phyloP scores from a whole-genome alignment of 2,329 filamentous ascomycete genomes.

The Pseudomassariella vexata region DNA sequence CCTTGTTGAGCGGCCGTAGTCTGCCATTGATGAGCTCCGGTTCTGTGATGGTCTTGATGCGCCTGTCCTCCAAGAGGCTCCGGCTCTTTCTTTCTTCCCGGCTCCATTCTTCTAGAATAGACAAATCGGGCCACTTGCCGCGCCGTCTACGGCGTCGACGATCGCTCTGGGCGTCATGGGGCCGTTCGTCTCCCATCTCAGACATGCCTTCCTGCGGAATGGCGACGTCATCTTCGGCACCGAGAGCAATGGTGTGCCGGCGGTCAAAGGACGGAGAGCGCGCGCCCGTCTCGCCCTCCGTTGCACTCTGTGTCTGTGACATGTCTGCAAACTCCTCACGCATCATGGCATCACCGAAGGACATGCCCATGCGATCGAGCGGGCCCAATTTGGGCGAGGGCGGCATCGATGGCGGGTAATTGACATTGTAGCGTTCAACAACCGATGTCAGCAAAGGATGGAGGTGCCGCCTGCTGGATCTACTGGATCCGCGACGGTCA shows the following conservation, averaged over 20 bases:
- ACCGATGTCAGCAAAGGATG: constrained; percentile 20
- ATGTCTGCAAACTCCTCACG: constrained; percentile 52
- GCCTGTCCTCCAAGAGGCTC: constrained; percentile 72
- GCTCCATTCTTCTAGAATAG: constrained; percentile 83
- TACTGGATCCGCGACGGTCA: constrained; percentile 43
- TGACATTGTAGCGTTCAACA: constrained; percentile 54
- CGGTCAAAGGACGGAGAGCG: constrained; percentile 30
- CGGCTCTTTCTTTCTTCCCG: constrained; percentile 83
- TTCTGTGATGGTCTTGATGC: constrained; percentile 88
- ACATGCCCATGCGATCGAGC: constrained; percentile 44
- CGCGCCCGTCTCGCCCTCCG: constrained; percentile 8
- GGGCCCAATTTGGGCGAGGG: constrained; percentile 51
- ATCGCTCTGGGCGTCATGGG: constrained; percentile 39
- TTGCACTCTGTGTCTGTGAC: constrained; percentile 10
- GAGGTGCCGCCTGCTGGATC: constrained; percentile 37
- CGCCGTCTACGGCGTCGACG: constrained; percentile 47
- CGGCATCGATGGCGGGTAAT: constrained; percentile 64
- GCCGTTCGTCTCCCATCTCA: constrained; percentile 75
- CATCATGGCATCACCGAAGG: constrained; percentile 65
- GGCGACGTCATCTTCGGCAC: constrained; percentile 83
- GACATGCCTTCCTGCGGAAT: constrained; percentile 78
- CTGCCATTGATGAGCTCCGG: constrained; percentile 88
- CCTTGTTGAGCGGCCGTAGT: constrained; percentile 69
- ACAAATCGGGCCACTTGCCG: constrained; percentile 79
- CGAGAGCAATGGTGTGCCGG: constrained; percentile 54